Evolutionary conservation across 176 grass and related monocot species (phyloP).

Genomic region (Phyllostachys edulis): DNA sequence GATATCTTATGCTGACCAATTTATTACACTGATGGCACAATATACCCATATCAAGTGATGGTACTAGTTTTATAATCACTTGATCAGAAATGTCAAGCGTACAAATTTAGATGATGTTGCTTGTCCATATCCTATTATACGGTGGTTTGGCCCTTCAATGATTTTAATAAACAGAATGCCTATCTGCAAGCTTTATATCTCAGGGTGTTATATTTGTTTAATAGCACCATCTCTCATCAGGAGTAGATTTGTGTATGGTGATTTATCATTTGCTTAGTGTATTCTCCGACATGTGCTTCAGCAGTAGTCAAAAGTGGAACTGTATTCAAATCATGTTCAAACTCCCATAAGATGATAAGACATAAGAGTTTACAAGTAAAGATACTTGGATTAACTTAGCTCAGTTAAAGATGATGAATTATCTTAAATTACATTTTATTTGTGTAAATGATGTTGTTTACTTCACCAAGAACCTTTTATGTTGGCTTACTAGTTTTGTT

Average conservation of each 20-base stretch:
- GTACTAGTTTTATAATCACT: background rate
- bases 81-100: background rate
- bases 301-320: background rate
- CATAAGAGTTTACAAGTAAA: conserved; percentile 4
- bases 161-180: background rate
- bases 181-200: background rate
- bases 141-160: background rate
- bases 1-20: background rate
- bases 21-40: background rate
- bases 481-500: conserved; percentile 2
- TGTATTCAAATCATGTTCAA: conserved; percentile 6
- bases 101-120: background rate
- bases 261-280: conserved; percentile 11
- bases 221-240: background rate
- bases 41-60: background rate
- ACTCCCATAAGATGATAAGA: background rate
- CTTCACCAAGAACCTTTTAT: background rate
- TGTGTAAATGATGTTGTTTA: conserved; percentile 7
- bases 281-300: background rate
- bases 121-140: background rate
- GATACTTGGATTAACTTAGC: conserved; percentile 1
- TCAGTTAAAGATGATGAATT: background rate
- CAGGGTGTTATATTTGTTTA: conserved; percentile 5
- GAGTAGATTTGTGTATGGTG: background rate
- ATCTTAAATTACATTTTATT: conserved; percentile 13